A percentile compares a stretch with the other conserved stretches of the same genome.
Evolutionary conservation across 768 basidiomycete genomes (phyloP).

Genomic region (Glaciozyma martinii): DNA sequence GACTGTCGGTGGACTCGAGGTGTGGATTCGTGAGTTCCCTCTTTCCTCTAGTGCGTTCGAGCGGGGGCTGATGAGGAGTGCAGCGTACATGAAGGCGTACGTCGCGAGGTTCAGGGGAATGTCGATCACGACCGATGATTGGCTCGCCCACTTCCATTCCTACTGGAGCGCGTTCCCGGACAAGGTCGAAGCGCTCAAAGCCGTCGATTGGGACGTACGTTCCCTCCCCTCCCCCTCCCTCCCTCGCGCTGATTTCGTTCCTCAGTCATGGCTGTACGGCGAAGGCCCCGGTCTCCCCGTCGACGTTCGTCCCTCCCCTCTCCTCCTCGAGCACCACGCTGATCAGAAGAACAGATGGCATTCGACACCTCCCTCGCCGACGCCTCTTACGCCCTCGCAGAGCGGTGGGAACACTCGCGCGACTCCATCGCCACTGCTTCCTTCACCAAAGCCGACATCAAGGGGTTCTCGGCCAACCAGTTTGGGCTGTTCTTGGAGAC

Average conservation of each 20-base stretch:
- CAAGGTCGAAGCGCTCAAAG: constrained; percentile 35
- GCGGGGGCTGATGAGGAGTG: constrained; percentile 12
- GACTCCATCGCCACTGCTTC: not conserved
- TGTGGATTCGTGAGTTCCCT: constrained; percentile 20
- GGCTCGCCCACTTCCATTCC: constrained; percentile 40
- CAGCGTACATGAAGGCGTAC: constrained; percentile 42
- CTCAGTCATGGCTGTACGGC: constrained; percentile 41
- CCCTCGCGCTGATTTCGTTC: not conserved
- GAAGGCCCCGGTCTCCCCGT: constrained; percentile 38
- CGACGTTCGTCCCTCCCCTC: constrained; percentile 29
- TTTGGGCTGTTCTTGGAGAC: constrained; percentile 43
- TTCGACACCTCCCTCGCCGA: constrained; percentile 35
- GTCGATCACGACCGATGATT: constrained; percentile 42
- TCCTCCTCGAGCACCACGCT: not conserved
- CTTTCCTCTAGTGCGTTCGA: not conserved
- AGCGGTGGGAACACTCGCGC: constrained; percentile 37
- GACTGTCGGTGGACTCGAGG: constrained; percentile 33
- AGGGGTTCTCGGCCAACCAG: constrained; percentile 38
- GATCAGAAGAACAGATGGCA: constrained; percentile 16
- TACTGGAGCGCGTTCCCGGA: constrained; percentile 36
- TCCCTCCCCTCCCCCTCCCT: not conserved
- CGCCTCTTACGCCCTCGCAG: constrained; percentile 38
- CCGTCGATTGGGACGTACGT: constrained; percentile 29
- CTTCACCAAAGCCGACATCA: constrained; percentile 39
- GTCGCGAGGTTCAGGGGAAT: constrained; percentile 39